phyloP scores from a whole-genome alignment of 768 basidiomycete species.

The Tulasnella sp. region DNA sequence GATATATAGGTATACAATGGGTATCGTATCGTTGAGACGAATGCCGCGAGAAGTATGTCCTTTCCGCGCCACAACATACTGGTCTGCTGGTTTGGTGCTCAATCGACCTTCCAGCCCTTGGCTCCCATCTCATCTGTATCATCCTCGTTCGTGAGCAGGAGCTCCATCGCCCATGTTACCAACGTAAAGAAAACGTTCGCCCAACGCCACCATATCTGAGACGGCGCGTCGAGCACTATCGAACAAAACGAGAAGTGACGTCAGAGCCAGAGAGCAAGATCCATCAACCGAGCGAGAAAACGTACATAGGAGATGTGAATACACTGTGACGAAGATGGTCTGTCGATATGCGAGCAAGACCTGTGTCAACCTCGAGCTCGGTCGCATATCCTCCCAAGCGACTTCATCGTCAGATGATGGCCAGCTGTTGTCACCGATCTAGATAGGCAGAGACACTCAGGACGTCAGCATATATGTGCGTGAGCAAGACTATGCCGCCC shows the following conservation, averaged over 20 bases:
- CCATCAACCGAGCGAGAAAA: too few relatives aligned
- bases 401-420: background rate
- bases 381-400: constrained; percentile 1
- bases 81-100: too few relatives aligned
- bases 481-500: constrained; percentile 70
- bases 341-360: constrained; percentile 74
- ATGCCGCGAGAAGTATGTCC: too few relatives aligned
- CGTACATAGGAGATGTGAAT: constrained; percentile 75
- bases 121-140: constrained; percentile 24
- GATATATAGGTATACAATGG: too few relatives aligned
- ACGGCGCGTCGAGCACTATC: constrained; percentile 72
- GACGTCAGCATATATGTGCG: constrained; percentile 32
- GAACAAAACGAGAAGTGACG: background rate
- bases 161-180: constrained; percentile 70
- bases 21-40: too few relatives aligned
- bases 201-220: constrained; percentile 93
- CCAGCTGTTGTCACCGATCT: constrained; percentile 46
- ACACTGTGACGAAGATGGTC: constrained; percentile 74
- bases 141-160: constrained; percentile 67
- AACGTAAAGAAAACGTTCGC: constrained; percentile 82
- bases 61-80: too few relatives aligned
- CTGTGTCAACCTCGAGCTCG: constrained; percentile 69
- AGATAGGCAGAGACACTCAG: constrained; percentile 45
- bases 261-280: background rate
- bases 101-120: constrained; percentile 9